Conservation (phyloP, 2,329 filamentous ascomycete genomes). For the Clonostachys solani region DNA sequence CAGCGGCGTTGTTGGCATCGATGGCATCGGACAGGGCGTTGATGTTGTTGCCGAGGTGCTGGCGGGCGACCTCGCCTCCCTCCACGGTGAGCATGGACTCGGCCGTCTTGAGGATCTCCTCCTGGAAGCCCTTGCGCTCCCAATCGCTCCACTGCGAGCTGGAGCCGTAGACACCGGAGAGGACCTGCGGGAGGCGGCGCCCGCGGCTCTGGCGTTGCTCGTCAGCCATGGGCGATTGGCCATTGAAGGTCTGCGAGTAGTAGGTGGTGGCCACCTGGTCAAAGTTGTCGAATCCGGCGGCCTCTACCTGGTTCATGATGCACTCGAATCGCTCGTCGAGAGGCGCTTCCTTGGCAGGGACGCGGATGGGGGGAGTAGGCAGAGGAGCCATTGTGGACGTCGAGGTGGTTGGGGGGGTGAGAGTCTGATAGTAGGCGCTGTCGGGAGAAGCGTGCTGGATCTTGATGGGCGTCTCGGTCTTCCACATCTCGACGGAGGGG, state of each 20-base stretch:
- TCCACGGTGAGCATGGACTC: slow-evolving; percentile 7
- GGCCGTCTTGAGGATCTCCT: slow-evolving; percentile 6
- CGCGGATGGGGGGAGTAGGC: background rate
- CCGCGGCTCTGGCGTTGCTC: slow-evolving; percentile 17
- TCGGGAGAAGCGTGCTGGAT: slow-evolving; percentile 2
- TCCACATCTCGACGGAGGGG: slow-evolving; percentile 8
- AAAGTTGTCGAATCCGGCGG: slow-evolving; percentile 15
- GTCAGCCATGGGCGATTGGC: slow-evolving; percentile 11
- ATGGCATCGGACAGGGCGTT: slow-evolving; percentile 7
- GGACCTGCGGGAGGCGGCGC: slow-evolving; percentile 13
- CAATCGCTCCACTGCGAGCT: slow-evolving; percentile 4
- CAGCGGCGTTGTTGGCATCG: slow-evolving; percentile 3
- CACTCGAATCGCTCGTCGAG: slow-evolving; percentile 12
- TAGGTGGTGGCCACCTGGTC: slow-evolving; percentile 17
- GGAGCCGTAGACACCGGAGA: slow-evolving; percentile 8
- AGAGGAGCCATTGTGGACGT: slow-evolving; percentile 1
- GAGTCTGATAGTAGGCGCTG: background rate
- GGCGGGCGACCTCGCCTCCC: background rate
- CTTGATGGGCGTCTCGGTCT: slow-evolving; percentile 6
- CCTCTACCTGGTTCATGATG: slow-evolving; percentile 12
- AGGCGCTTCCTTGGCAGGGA: background rate
- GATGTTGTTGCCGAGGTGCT: background rate
- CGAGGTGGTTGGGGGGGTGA: background rate
- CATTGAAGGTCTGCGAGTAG: slow-evolving; percentile 12
- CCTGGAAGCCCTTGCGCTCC: slow-evolving; percentile 8